Evolutionary conservation across 2,329 filamentous ascomycete species (phyloP), one percentile per base, ranked within the genome.

Genomic region (Penicillium digitatum): DNA sequence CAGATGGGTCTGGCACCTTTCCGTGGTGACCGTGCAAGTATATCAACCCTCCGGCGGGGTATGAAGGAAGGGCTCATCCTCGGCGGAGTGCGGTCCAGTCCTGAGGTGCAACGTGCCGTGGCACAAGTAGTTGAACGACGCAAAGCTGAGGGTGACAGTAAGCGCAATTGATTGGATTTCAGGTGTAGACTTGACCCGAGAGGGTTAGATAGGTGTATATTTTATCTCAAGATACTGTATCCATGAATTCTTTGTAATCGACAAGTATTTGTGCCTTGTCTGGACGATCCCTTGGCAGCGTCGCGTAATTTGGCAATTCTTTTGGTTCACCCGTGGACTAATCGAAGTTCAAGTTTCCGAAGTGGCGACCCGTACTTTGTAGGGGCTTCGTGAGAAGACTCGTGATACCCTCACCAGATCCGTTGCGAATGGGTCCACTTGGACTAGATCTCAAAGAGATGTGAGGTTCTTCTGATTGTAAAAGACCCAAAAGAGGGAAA

Each of bases 21-120:
- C 72, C 83, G 80, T 48, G 87, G 86, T n/a, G 87, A 95, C 66
- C 76, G 81, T 34, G 81, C 82, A 57, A 79, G 79, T n/a, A 76
- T 87, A 44, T 78, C 78, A 42, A 84, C 84, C 56, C 74, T 95
- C 66, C 82, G 85, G 58, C 81, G 81, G 38, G 88, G 87, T 65
- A 82, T 96, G 74, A 88, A 87, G 73, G 89, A 94, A 66, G 95
- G 90, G 82, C 78, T 97, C 63, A 85, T 96, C 48, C 86, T 95
- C 71, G 95, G 95, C 68, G 92, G 87, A 14, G 88, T 95, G 56
- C 82, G 85, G 62, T 84, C 82, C 45, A 89, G 93, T 72, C 87
- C 86, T 0, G 89, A 93, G 74, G 93, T 97, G 9, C 82, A 86
- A 63, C 87, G 90, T 71, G 91, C 91, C 0, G 79, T 96, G 63